phyloP scores from a whole-genome alignment of 2,329 filamentous ascomycete species.

The Trichoderma oligosporum region DNA sequence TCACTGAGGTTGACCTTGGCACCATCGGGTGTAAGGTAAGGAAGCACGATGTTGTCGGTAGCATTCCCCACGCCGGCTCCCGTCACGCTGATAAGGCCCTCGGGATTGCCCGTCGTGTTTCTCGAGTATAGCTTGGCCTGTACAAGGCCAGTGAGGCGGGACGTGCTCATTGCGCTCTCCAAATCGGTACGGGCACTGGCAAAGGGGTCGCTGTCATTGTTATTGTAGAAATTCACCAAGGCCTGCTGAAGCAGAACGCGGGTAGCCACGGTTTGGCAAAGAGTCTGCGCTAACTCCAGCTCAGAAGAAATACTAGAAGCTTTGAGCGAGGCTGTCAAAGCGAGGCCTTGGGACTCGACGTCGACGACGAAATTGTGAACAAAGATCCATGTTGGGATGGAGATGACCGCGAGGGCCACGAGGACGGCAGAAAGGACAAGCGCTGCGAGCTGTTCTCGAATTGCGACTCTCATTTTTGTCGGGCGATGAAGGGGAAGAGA shows the following conservation, averaged over 20 bases:
- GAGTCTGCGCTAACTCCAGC: conserved; percentile 73
- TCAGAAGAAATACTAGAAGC: conserved; percentile 76
- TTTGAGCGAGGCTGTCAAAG: conserved; percentile 81
- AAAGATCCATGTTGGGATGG: conserved; percentile 68
- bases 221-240: conserved; percentile 55
- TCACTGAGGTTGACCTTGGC: conserved; percentile 59
- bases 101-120: conserved; percentile 49
- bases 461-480: conserved; percentile 71
- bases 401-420: conserved; percentile 70
- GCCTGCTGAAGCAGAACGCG: conserved; percentile 56
- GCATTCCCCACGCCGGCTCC: conserved; percentile 36
- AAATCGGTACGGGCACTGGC: conserved; percentile 59
- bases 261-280: conserved; percentile 67
- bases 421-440: conserved; percentile 74
- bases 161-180: conserved; percentile 62
- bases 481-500: neutral
- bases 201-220: conserved; percentile 56
- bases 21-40: conserved; percentile 57
- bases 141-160: conserved; percentile 55
- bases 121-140: conserved; percentile 72
- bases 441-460: conserved; percentile 79
- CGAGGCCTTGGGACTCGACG: conserved; percentile 58
- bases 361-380: conserved; percentile 52
- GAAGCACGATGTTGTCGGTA: conserved; percentile 53
- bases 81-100: conserved; percentile 64